Percentiles rank a stretch among this genome's conserved stretches.
These are phyloP conservation scores for Scytalidium lignicola DNA, from an alignment of 2,329 filamentous ascomycete genomes.

Conservation along the genomic window DNA sequence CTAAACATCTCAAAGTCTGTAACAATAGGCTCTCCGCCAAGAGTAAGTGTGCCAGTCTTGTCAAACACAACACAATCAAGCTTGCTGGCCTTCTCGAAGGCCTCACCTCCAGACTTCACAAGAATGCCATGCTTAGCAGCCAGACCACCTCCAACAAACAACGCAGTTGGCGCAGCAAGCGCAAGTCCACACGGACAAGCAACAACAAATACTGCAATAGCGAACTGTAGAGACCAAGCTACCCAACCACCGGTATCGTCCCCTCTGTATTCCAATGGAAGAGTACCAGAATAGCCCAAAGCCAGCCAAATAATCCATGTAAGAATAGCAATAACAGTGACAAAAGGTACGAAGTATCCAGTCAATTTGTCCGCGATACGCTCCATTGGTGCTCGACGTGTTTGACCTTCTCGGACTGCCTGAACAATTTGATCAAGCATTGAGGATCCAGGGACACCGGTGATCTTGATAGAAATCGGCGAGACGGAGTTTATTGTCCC, in stretches of 20 bases:
- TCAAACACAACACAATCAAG: constrained; percentile 54
- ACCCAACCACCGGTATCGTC: constrained; percentile 57
- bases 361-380: constrained; percentile 69
- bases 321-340: constrained; percentile 62
- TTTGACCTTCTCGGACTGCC: constrained; percentile 72
- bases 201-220: constrained; percentile 56
- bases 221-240: constrained; percentile 74
- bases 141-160: constrained; percentile 53
- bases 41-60: constrained; percentile 55
- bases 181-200: constrained; percentile 58
- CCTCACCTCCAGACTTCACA: constrained; percentile 54
- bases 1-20: constrained; percentile 30
- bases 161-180: constrained; percentile 52
- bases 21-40: constrained; percentile 64
- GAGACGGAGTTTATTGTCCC: constrained; percentile 69
- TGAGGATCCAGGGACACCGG: constrained; percentile 59
- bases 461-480: constrained; percentile 58
- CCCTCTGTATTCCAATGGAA: constrained; percentile 54
- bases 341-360: constrained; percentile 69
- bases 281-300: constrained; percentile 52
- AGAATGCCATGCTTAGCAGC: constrained; percentile 53
- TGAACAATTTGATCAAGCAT: constrained; percentile 78
- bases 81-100: constrained; percentile 52
- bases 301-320: constrained; percentile 70
- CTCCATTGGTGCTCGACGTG: constrained; percentile 69